Conservation (phyloP, 768 basidiomycete genomes). For the Suillus clintonianus region DNA sequence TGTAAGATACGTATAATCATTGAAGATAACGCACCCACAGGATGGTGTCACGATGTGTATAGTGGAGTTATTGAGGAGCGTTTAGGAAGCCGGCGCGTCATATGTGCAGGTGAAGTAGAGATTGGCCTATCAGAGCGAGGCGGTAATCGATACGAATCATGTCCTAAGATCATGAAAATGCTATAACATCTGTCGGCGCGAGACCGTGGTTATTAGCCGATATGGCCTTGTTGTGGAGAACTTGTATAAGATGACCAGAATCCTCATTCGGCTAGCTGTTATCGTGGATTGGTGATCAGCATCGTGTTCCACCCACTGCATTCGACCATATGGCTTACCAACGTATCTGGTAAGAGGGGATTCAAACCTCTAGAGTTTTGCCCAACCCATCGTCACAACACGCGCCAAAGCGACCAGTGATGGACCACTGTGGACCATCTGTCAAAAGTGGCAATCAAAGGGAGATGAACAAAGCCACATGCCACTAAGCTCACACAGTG, state of each 20-base stretch:
- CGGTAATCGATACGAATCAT: neutral
- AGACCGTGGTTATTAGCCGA: neutral
- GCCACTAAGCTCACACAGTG: neutral
- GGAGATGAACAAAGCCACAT: neutral
- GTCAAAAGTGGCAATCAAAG: neutral
- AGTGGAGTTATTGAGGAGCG: neutral
- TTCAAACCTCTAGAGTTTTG: neutral
- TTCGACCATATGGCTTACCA: neutral
- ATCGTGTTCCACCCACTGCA: neutral
- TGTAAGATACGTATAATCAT: neutral
- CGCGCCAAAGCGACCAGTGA: neutral
- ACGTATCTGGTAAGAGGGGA: neutral
- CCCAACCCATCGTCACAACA: neutral
- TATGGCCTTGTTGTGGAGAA: neutral
- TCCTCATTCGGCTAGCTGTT: neutral
- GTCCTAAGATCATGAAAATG: neutral
- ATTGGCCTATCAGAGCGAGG: neutral
- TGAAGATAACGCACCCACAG: neutral
- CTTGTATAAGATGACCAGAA: neutral
- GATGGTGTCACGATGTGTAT: neutral
- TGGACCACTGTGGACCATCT: neutral
- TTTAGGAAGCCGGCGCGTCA: neutral
- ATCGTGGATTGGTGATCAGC: neutral
- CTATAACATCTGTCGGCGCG: neutral
- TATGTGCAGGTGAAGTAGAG: neutral